These are phyloP conservation scores for Kodamaea kaohsiungensis DNA, from an alignment of 805 yeast species.

Conservation along the genomic window DNA sequence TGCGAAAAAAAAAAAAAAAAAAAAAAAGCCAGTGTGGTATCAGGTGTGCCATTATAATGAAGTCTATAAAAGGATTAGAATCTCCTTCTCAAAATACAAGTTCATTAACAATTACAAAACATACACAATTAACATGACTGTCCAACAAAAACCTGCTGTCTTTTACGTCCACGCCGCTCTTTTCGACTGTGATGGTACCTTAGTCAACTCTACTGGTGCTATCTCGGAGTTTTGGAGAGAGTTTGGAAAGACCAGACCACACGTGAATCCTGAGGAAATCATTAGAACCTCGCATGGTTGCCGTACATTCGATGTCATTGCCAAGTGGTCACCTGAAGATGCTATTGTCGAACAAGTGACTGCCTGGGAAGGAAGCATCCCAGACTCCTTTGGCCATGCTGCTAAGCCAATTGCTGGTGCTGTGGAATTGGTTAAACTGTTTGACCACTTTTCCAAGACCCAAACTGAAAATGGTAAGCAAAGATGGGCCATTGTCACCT, in stretches of 20 bases:
- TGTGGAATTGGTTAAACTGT: conserved; percentile 55
- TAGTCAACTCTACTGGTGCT: conserved; percentile 80
- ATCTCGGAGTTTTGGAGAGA: conserved; percentile 83
- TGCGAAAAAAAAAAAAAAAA: background rate
- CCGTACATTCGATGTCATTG: conserved; percentile 77
- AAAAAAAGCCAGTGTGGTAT: background rate
- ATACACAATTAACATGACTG: conserved; percentile 26
- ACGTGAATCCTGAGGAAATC: conserved; percentile 68
- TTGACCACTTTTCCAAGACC: conserved; percentile 49
- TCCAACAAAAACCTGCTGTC: conserved; percentile 43
- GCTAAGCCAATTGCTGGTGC: conserved; percentile 81
- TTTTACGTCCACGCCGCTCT: conserved; percentile 51
- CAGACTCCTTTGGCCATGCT: conserved; percentile 67
- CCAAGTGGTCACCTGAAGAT: conserved; percentile 72
- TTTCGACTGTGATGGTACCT: conserved; percentile 87
- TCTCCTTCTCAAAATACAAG: background rate
- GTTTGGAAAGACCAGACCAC: conserved; percentile 65
- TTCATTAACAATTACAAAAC: background rate
- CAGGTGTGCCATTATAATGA: background rate
- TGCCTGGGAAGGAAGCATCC: conserved; percentile 67
- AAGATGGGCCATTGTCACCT: conserved; percentile 87
- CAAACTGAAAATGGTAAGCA: conserved; percentile 43
- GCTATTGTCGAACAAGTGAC: conserved; percentile 67
- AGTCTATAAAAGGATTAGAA: conserved; percentile 7
- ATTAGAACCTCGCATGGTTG: conserved; percentile 80